A percentile compares a stretch with the other conserved stretches of the same genome.
Conservation (phyloP, 116 monocot genomes). For the Zostera marina region DNA sequence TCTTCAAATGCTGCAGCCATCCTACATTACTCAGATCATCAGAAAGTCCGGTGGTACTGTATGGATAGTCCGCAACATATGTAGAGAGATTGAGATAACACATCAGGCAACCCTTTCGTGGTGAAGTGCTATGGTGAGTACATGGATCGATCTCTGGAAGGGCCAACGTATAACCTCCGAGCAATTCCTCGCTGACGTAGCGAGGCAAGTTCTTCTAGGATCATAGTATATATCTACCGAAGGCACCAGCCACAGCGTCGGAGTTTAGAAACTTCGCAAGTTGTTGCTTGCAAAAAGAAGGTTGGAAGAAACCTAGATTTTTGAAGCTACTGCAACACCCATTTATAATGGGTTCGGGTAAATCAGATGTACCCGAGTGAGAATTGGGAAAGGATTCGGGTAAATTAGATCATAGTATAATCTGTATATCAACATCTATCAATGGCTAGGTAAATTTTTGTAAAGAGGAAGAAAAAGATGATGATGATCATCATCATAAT, state of each 20-base stretch:
- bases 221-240: slow-evolving; percentile 31
- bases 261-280: slow-evolving; percentile 29
- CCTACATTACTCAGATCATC: slow-evolving; percentile 19
- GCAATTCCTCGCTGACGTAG: slow-evolving; percentile 20
- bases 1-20: background rate
- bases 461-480: too few species aligned
- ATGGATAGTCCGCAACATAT: slow-evolving; percentile 42
- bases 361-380: too few species aligned
- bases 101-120: slow-evolving; percentile 27
- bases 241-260: slow-evolving; percentile 26
- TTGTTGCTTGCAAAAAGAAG: slow-evolving; percentile 39
- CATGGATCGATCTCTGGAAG: slow-evolving; percentile 39
- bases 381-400: too few species aligned
- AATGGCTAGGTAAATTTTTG: too few species aligned
- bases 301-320: slow-evolving; percentile 16
- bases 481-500: too few species aligned
- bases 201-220: slow-evolving; percentile 30
- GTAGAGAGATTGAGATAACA: slow-evolving; percentile 48
- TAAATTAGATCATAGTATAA: too few species aligned
- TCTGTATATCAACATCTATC: too few species aligned
- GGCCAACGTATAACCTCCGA: slow-evolving; percentile 22
- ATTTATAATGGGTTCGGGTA: slow-evolving; percentile 13
- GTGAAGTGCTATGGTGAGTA: slow-evolving; percentile 45
- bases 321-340: slow-evolving; percentile 27
- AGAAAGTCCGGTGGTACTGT: slow-evolving; percentile 31